Conservation (phyloP, 2,329 filamentous ascomycete genomes). For the Colletotrichum tropicicola region DNA sequence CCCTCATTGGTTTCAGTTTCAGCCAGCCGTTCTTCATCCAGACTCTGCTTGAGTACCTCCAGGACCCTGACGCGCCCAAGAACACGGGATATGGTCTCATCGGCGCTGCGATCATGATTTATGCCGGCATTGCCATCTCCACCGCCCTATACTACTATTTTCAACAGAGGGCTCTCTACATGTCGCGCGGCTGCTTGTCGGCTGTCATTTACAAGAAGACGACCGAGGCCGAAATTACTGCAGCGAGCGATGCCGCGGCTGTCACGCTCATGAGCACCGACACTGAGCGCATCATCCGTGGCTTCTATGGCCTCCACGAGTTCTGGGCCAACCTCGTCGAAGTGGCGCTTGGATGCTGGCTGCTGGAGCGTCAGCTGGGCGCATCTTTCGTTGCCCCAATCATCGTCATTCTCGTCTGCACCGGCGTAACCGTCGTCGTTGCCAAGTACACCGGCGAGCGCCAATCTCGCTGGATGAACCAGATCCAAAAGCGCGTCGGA, state of each 20-base stretch:
- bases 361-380: conserved; percentile 43
- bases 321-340: conserved; percentile 45
- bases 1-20: conserved; percentile 49
- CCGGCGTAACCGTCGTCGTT: conserved; percentile 26
- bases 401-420: conserved; percentile 37
- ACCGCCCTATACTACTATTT: conserved; percentile 44
- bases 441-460: conserved; percentile 33
- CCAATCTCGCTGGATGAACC: conserved; percentile 41
- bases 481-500: conserved; percentile 39
- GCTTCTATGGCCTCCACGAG: conserved; percentile 41
- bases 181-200: conserved; percentile 39
- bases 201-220: conserved; percentile 43
- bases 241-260: conserved; percentile 39
- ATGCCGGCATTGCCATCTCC: conserved; percentile 43
- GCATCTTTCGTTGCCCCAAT: conserved; percentile 42
- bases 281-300: conserved; percentile 43
- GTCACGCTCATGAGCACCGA: conserved; percentile 50
- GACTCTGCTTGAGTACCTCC: conserved; percentile 43
- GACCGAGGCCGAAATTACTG: conserved; percentile 35
- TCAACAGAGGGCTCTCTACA: conserved; percentile 38
- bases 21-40: conserved; percentile 55
- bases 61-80: conserved; percentile 34
- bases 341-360: conserved; percentile 41
- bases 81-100: conserved; percentile 43
- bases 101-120: conserved; percentile 41